phyloP scores from a whole-genome alignment of 371 early-diverging fungal species.

The Syncephalastrum monosporum region DNA sequence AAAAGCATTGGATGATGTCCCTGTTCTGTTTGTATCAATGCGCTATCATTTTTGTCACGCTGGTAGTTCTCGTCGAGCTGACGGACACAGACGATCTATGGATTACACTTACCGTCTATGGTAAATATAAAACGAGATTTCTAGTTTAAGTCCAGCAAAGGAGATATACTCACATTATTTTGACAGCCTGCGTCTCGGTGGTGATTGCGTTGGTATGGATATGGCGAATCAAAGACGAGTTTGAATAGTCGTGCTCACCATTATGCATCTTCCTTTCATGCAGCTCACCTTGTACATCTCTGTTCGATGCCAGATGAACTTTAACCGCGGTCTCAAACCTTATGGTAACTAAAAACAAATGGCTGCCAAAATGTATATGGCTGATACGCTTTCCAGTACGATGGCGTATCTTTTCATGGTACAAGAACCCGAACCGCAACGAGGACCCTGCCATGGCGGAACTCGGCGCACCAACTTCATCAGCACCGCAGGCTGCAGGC shows the following conservation, averaged over 20 bases:
- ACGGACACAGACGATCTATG: slow-evolving; percentile 10
- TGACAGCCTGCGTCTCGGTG: slow-evolving; percentile 11
- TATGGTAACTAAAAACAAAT: slow-evolving; percentile 5
- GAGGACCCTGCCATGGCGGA: no score
- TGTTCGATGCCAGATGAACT: slow-evolving; percentile 15
- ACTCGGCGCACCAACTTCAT: no score
- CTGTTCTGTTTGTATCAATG: slow-evolving; percentile 11
- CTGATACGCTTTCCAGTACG: slow-evolving; percentile 1
- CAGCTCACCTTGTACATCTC: slow-evolving; percentile 9
- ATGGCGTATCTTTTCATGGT: no score
- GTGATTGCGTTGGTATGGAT: slow-evolving; percentile 13
- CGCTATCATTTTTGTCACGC: slow-evolving; percentile 9
- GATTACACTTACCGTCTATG: slow-evolving; percentile 14
- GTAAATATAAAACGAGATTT: neutral
- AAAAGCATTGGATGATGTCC: slow-evolving; percentile 16
- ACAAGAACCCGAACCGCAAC: no score
- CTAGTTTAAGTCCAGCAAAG: neutral
- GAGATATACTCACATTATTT: no score
- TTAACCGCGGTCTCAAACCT: slow-evolving; percentile 14
- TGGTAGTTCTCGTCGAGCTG: slow-evolving; percentile 8
- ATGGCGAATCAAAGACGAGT: neutral
- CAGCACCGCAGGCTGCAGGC: no score
- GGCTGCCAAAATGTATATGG: neutral
- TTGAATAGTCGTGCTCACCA: no score
- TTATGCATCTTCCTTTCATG: no score